Evolutionary conservation across 306 rosid genomes (phyloP).

Genomic region (Bauhinia variegata): DNA sequence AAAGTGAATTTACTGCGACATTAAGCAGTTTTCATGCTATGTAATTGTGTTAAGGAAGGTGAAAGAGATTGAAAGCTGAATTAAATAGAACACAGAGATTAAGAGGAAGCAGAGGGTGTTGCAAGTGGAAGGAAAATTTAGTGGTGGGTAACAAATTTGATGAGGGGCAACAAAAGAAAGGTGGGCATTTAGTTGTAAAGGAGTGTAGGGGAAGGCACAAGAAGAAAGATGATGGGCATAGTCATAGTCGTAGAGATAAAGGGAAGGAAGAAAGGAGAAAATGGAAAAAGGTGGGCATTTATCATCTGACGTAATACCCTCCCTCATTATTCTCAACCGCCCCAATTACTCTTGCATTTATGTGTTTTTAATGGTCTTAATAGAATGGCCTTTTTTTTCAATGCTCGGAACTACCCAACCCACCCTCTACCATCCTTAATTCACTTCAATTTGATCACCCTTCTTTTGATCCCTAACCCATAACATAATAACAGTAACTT

Average conservation of each 20-base stretch:
- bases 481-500: not conserved
- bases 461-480: constrained; percentile 13
- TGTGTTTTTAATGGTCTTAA: constrained; percentile 71
- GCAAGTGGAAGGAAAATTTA: constrained; percentile 1
- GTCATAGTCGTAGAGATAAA: not conserved
- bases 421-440: constrained; percentile 47
- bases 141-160: constrained; percentile 27
- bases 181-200: constrained; percentile 45
- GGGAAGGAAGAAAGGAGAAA: not conserved
- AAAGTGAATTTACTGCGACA: no score
- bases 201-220: constrained; percentile 27
- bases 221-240: constrained; percentile 17
- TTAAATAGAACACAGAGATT: no score
- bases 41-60: constrained; percentile 25
- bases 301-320: constrained; percentile 62
- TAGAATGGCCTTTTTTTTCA: constrained; percentile 53
- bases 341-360: constrained; percentile 88
- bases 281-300: constrained; percentile 49
- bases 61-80: constrained; percentile 12
- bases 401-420: constrained; percentile 76
- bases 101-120: no score
- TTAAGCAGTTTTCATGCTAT: constrained; percentile 9
- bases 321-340: constrained; percentile 73
- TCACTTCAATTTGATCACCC: constrained; percentile 41
- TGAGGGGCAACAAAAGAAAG: constrained; percentile 25